These are phyloP conservation scores for Xanthoparmelia taractica DNA, from an alignment of 495 filamentous ascomycete species.

Conservation along the genomic window DNA sequence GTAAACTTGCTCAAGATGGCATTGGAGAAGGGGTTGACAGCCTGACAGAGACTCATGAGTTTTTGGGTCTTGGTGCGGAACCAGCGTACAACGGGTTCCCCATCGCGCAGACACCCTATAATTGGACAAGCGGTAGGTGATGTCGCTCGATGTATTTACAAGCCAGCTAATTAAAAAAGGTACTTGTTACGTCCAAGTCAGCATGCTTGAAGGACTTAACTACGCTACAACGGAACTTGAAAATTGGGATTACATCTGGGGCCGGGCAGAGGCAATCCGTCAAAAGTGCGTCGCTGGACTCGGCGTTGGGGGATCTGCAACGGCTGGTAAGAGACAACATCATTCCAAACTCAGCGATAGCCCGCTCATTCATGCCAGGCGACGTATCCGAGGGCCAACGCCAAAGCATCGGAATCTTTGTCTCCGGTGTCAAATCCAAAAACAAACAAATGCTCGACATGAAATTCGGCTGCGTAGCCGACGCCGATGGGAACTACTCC, in stretches of 20 bases:
- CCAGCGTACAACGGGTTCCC: not conserved
- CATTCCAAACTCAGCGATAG: not conserved
- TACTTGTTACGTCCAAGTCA: not conserved
- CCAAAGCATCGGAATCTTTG: not conserved
- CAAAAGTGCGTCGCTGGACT: not conserved
- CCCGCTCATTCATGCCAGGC: not conserved
- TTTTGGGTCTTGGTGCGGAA: not conserved
- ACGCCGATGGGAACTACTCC: conserved; percentile 1
- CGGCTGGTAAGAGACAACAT: not conserved
- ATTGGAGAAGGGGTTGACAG: not conserved
- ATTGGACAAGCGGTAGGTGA: not conserved
- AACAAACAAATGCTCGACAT: not conserved
- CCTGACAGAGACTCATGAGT: not conserved
- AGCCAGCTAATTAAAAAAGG: not conserved
- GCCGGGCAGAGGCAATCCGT: not conserved
- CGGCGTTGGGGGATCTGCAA: not conserved
- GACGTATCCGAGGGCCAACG: not conserved
- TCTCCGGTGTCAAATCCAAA: not conserved
- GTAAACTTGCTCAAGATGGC: not conserved
- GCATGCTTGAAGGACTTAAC: not conserved
- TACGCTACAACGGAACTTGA: not conserved
- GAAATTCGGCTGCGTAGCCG: not conserved
- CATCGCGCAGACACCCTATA: not conserved
- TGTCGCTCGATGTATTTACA: not conserved
- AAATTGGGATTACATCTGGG: not conserved